A percentile compares a stretch with the other conserved stretches of the same genome.
Evolutionary conservation across 768 basidiomycete species (phyloP).

Genomic region (Ramaria rubella): DNA sequence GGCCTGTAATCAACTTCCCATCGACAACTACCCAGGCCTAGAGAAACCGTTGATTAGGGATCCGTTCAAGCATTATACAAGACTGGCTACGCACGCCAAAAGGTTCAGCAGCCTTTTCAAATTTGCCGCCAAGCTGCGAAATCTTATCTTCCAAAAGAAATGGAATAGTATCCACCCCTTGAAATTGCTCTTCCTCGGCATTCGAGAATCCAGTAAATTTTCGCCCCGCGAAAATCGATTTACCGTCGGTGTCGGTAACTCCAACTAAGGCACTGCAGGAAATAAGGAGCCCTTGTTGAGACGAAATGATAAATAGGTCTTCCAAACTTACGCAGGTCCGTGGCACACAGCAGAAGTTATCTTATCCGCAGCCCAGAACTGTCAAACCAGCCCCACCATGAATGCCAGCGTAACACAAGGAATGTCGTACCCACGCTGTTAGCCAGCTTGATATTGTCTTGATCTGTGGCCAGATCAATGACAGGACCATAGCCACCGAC

Average conservation of each 20-base stretch:
- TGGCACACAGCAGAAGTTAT: constrained; percentile 72
- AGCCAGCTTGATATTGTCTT: constrained; percentile 49
- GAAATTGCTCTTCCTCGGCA: constrained; percentile 50
- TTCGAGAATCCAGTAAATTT: constrained; percentile 65
- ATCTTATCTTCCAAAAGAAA: constrained; percentile 70
- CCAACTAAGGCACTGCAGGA: constrained; percentile 47
- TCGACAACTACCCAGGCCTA: constrained; percentile 46
- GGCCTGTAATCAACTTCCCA: constrained; percentile 60
- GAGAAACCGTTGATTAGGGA: not conserved
- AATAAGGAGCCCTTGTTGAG: not conserved
- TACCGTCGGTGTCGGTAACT: constrained; percentile 46
- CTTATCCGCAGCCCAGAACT: constrained; percentile 68
- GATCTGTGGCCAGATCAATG: constrained; percentile 59
- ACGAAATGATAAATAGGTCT: not conserved
- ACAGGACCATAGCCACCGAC: constrained; percentile 77
- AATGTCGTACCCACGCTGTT: constrained; percentile 37
- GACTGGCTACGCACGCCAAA: constrained; percentile 44
- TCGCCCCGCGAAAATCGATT: constrained; percentile 59
- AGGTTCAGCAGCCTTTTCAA: constrained; percentile 46
- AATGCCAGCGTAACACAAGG: not conserved
- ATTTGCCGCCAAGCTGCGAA: constrained; percentile 55
- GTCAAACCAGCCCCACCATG: constrained; percentile 1
- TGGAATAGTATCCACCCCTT: constrained; percentile 49
- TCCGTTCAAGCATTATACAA: too few relatives aligned
- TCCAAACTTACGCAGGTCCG: constrained; percentile 57